Conservation (phyloP, 805 yeast genomes). For the Saccharomycopsis vini region DNA sequence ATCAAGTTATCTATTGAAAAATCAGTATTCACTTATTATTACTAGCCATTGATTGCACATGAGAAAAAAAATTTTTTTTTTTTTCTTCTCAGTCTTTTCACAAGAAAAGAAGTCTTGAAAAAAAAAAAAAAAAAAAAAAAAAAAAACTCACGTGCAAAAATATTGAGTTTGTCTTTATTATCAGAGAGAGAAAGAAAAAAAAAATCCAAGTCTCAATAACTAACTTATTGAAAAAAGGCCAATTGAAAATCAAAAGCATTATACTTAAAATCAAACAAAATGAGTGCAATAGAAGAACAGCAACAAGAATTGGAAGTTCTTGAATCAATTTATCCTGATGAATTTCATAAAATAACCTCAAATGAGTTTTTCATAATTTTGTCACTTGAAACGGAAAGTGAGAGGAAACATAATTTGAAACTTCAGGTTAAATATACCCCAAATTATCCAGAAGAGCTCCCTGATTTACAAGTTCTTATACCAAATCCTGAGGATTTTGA, state of each 20-base stretch:
- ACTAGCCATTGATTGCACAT: neutral
- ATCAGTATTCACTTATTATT: neutral
- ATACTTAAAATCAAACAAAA: too few relatives aligned
- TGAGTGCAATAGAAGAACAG: conserved; percentile 82
- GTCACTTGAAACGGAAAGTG: conserved; percentile 60
- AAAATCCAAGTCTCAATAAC: neutral
- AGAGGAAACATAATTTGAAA: conserved; percentile 44
- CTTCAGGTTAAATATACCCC: conserved; percentile 67
- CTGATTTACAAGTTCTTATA: conserved; percentile 39
- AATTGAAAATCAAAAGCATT: too few relatives aligned
- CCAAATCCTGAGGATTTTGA: conserved; percentile 12
- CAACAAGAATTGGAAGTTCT: conserved; percentile 82
- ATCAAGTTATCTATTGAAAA: neutral
- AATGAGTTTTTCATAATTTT: conserved; percentile 48
- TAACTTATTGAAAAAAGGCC: too few relatives aligned
- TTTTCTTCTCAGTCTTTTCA: neutral
- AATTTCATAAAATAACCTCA: conserved; percentile 40
- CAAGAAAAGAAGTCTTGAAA: too few relatives aligned
- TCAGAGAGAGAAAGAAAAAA: too few relatives aligned
- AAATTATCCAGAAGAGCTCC: conserved; percentile 73
- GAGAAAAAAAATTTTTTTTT: neutral
- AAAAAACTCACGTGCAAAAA: too few relatives aligned
- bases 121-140: neutral
- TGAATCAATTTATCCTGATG: conserved; percentile 91
- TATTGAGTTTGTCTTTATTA: neutral